Evolutionary conservation across 176 grass and related monocot species (phyloP).

Genomic region (Canna indica): DNA sequence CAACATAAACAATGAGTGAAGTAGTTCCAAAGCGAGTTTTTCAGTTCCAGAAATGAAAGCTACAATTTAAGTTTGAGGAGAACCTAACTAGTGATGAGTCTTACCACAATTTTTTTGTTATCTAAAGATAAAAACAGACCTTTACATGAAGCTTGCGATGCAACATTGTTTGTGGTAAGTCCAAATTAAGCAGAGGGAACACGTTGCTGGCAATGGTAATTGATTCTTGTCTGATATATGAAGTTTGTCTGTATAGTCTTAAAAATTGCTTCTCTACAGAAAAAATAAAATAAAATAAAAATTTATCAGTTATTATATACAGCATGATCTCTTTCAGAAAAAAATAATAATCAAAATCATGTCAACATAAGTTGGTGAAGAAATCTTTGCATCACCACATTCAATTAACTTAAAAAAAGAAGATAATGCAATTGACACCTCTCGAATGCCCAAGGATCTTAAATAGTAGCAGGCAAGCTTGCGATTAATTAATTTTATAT

Average conservation of each 20-base stretch:
- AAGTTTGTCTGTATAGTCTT: background rate
- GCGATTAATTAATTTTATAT: no score
- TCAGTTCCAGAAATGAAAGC: background rate
- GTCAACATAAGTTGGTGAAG: no score
- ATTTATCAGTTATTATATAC: background rate
- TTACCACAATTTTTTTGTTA: no score
- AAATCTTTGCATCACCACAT: no score
- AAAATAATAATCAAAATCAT: background rate
- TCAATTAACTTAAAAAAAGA: no score
- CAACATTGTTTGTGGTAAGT: background rate
- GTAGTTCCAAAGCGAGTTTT: no score
- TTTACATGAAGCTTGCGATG: constrained; percentile 6
- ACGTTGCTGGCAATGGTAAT: background rate
- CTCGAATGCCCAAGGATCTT: no score
- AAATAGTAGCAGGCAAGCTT: no score
- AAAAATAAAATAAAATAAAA: background rate
- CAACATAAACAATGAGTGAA: background rate
- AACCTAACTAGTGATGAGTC: no score
- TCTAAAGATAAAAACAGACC: background rate
- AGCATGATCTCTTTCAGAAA: background rate
- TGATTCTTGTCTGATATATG: background rate
- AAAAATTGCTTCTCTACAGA: constrained; percentile 3
- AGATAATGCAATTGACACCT: no score
- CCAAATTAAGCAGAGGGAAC: background rate
- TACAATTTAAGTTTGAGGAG: background rate